Conservation (phyloP, 2,329 filamentous ascomycete species). For the Leptographium radiaticola region DNA sequence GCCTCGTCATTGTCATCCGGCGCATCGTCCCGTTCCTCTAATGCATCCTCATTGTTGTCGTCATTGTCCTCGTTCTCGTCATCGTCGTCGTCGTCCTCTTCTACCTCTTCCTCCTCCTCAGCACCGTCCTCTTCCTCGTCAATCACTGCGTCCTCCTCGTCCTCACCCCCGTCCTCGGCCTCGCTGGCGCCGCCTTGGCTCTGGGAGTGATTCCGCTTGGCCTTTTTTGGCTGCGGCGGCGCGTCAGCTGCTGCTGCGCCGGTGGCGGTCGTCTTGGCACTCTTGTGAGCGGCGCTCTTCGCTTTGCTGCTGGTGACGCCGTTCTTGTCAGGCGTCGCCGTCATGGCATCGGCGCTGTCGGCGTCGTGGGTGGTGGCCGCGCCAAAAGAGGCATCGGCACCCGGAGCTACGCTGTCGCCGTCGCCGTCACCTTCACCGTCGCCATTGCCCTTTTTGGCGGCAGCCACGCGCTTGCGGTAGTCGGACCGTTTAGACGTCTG, state of each 20-base stretch:
- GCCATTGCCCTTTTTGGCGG: constrained; percentile 38
- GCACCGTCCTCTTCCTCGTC: constrained; percentile 24
- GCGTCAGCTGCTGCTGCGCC: constrained; percentile 5
- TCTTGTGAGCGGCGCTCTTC: constrained; percentile 7
- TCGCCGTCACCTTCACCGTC: constrained; percentile 11
- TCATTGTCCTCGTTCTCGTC: constrained; percentile 30
- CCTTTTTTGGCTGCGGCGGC: constrained; percentile 24
- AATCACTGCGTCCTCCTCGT: constrained; percentile 23
- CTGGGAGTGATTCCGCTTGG: constrained; percentile 18
- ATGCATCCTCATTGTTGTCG: constrained; percentile 32
- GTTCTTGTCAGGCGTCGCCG: constrained; percentile 7
- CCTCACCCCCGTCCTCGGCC: constrained; percentile 23
- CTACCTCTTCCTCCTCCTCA: constrained; percentile 35
- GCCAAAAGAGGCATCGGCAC: not conserved
- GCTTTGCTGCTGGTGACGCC: not conserved
- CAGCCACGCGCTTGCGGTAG: constrained; percentile 57
- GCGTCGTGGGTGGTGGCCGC: not conserved
- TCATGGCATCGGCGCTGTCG: constrained; percentile 7
- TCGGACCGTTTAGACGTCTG: constrained; percentile 63
- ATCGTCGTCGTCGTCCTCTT: constrained; percentile 25
- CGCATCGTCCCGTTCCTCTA: constrained; percentile 23
- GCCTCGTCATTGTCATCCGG: constrained; percentile 42
- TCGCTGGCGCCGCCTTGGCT: constrained; percentile 15
- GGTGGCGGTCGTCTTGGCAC: not conserved
- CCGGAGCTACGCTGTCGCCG: constrained; percentile 4